A percentile compares a stretch with the other conserved stretches of the same genome.
Conservation (phyloP, 768 basidiomycete genomes). For the Suillus bovinus region DNA sequence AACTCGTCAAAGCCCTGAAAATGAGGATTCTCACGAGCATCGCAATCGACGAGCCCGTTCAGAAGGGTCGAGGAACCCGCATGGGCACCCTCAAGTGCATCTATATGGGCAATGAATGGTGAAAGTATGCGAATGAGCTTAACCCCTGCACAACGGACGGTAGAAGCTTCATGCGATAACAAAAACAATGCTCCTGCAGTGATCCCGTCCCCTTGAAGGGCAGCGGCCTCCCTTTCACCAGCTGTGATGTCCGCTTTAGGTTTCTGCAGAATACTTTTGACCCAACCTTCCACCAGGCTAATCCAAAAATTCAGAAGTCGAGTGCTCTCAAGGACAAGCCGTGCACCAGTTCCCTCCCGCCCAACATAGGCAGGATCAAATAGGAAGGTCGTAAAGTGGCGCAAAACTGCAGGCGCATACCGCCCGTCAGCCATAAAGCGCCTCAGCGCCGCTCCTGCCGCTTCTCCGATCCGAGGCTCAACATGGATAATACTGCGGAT, state of each 20-base stretch:
- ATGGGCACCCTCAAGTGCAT: slow-evolving; percentile 30
- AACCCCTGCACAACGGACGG: slow-evolving; percentile 60
- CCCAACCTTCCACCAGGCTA: slow-evolving; percentile 69
- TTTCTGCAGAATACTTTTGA: slow-evolving; percentile 45
- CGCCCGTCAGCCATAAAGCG: slow-evolving; percentile 67
- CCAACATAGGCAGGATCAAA: slow-evolving; percentile 68
- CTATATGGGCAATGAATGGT: slow-evolving; percentile 46
- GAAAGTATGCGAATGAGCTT: slow-evolving; percentile 63
- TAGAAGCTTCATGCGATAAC: slow-evolving; percentile 53
- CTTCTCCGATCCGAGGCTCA: slow-evolving; percentile 72
- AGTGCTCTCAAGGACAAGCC: slow-evolving; percentile 65
- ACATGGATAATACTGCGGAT: slow-evolving; percentile 83
- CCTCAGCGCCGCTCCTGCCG: slow-evolving; percentile 65
- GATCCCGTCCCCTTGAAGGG: slow-evolving; percentile 57
- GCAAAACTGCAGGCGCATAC: slow-evolving; percentile 58
- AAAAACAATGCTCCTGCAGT: slow-evolving; percentile 77
- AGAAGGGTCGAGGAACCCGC: slow-evolving; percentile 39
- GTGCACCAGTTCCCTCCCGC: slow-evolving; percentile 61
- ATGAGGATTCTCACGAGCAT: slow-evolving; percentile 43
- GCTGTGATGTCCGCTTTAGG: slow-evolving; percentile 38
- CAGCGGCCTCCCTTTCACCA: slow-evolving; percentile 43
- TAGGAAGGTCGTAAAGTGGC: slow-evolving; percentile 67
- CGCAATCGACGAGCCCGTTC: slow-evolving; percentile 56
- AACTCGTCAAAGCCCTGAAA: slow-evolving; percentile 68
- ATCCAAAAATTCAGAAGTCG: slow-evolving; percentile 75